These are phyloP conservation scores for Tuber magnatum DNA, from an alignment of 495 filamentous ascomycete genomes.

Conservation along the genomic window DNA sequence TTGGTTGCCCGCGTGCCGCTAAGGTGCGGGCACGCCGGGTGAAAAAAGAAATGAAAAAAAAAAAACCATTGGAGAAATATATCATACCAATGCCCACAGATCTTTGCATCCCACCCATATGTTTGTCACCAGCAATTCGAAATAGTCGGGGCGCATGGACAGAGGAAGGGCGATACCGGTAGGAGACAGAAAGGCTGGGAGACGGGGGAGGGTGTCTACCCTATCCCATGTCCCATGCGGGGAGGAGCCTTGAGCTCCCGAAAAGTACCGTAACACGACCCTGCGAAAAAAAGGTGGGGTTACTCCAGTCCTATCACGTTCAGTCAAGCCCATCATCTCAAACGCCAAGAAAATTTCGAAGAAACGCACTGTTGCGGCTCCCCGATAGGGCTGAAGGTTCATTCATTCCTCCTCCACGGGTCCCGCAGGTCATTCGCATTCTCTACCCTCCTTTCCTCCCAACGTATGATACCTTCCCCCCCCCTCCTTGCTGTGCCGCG, in stretches of 20 bases:
- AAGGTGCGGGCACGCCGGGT: neutral
- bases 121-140: neutral
- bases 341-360: neutral
- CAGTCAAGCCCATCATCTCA: neutral
- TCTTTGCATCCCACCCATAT: neutral
- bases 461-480: neutral
- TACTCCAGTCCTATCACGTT: neutral
- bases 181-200: neutral
- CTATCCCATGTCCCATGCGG: neutral
- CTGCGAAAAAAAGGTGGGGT: neutral
- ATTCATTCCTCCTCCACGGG: neutral
- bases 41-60: neutral
- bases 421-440: neutral
- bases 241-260: neutral
- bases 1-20: neutral
- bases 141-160: neutral
- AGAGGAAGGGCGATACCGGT: neutral
- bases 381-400: constrained; percentile 33
- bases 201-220: neutral
- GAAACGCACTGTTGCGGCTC: constrained; percentile 27
- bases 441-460: neutral
- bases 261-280: neutral
- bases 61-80: neutral
- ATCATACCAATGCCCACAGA: neutral
- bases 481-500: neutral